Evolutionary conservation across 768 basidiomycete species (phyloP).

Genomic region (Mycena leptocephala): DNA sequence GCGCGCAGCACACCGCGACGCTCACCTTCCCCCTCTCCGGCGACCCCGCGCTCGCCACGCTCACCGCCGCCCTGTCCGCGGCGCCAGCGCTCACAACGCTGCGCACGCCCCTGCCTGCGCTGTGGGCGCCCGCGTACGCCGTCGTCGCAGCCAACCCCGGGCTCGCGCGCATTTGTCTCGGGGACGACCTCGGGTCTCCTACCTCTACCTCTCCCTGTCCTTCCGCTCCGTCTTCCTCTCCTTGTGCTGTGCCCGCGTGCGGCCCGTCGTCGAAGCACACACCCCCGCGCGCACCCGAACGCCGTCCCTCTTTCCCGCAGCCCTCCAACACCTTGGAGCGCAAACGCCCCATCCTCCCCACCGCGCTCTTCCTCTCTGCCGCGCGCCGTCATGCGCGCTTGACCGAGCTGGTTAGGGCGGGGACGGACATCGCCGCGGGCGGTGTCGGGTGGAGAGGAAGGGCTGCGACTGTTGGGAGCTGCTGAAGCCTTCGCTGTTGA

Average conservation of each 20-base stretch:
- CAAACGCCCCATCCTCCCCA: slow-evolving; percentile 56
- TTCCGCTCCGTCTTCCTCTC: too few species aligned
- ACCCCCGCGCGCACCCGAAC: background rate
- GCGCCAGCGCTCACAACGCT: slow-evolving; percentile 63
- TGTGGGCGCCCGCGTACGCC: slow-evolving; percentile 60
- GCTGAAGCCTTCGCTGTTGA: background rate
- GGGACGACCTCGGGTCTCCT: background rate
- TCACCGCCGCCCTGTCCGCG: slow-evolving; percentile 55
- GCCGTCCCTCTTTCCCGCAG: background rate
- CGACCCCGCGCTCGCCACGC: slow-evolving; percentile 53
- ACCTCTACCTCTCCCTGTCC: too few species aligned
- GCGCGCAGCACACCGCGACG: slow-evolving; percentile 65
- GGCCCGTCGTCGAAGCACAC: too few species aligned
- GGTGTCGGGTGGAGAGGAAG: background rate
- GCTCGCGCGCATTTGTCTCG: background rate
- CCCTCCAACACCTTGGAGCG: slow-evolving; percentile 17
- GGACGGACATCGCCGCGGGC: slow-evolving; percentile 52
- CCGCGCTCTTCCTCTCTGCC: slow-evolving; percentile 72
- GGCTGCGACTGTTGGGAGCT: background rate
- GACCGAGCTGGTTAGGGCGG: slow-evolving; percentile 68
- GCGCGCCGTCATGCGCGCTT: slow-evolving; percentile 69
- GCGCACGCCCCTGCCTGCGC: slow-evolving; percentile 68
- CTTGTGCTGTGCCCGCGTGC: too few species aligned
- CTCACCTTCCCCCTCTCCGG: slow-evolving; percentile 73
- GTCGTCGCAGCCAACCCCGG: background rate